phyloP scores from a whole-genome alignment of 805 yeast species.

The Spathaspora sp. region DNA sequence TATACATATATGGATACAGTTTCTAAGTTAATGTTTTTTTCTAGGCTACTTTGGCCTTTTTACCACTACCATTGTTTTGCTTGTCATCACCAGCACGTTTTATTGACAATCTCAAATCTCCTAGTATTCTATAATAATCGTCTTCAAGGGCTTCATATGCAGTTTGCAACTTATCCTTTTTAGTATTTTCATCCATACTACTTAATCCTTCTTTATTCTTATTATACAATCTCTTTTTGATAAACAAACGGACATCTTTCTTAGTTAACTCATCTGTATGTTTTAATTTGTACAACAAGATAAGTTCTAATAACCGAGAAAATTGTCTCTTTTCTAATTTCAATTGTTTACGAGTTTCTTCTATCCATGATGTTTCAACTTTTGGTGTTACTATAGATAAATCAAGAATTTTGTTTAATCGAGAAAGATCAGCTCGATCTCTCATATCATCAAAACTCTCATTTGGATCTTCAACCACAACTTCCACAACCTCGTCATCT shows the following conservation, averaged over 20 bases:
- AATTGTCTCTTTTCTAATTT: conserved; percentile 80
- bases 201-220: conserved; percentile 77
- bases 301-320: conserved; percentile 74
- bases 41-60: background rate
- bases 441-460: conserved; percentile 89
- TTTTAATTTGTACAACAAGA: conserved; percentile 42
- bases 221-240: conserved; percentile 71
- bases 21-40: background rate
- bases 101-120: conserved; percentile 16
- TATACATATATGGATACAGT: background rate
- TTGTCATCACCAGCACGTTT: conserved; percentile 1
- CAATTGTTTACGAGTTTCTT: conserved; percentile 29
- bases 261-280: conserved; percentile 19
- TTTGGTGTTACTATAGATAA: conserved; percentile 22
- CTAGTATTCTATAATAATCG: conserved; percentile 64
- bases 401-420: conserved; percentile 16
- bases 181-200: conserved; percentile 60
- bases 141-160: conserved; percentile 68
- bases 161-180: conserved; percentile 67
- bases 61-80: background rate
- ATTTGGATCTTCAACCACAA: conserved; percentile 92
- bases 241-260: conserved; percentile 49
- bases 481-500: conserved; percentile 55
- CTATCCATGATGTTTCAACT: conserved; percentile 34
- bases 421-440: conserved; percentile 70